Conservation (phyloP, 345 rosid genomes). For the Corchorus olitorius region DNA sequence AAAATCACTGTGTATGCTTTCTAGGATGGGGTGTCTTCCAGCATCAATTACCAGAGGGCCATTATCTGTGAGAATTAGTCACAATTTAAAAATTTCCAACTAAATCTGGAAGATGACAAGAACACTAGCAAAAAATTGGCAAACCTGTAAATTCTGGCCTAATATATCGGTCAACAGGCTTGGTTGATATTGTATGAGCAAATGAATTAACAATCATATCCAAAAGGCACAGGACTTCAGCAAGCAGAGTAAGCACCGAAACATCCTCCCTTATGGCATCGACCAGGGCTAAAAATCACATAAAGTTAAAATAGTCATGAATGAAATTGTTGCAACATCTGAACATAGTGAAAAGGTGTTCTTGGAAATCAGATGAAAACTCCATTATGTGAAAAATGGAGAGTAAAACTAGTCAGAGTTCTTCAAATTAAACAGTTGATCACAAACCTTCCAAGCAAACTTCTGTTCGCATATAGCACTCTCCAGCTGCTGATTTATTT, state of each 20-base stretch:
- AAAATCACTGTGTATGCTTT: slow-evolving; percentile 83
- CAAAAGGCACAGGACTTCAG: slow-evolving; percentile 89
- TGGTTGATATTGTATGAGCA: slow-evolving; percentile 83
- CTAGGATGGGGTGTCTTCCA: slow-evolving; percentile 96
- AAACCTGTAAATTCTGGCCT: slow-evolving; percentile 83
- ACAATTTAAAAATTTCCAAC: neutral
- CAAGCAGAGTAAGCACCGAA: slow-evolving; percentile 79
- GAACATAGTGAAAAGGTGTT: neutral
- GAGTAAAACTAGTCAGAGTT: neutral
- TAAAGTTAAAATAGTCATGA: slow-evolving; percentile 18
- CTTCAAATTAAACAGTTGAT: neutral
- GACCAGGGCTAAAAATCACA: slow-evolving; percentile 63
- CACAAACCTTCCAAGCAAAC: slow-evolving; percentile 88
- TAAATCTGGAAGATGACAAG: neutral
- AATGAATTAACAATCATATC: slow-evolving; percentile 97
- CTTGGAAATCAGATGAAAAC: neutral
- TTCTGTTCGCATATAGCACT: slow-evolving; percentile 90
- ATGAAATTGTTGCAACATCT: neutral
- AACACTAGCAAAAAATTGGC: neutral
- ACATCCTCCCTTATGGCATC: slow-evolving; percentile 79
- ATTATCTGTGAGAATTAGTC: slow-evolving; percentile 49
- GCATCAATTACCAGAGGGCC: slow-evolving; percentile 96
- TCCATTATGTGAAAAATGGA: neutral
- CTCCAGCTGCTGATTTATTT: slow-evolving; percentile 93
- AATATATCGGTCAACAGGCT: slow-evolving; percentile 79